Percentiles rank a stretch among this genome's conserved stretches.
Conservation (phyloP, 371 early-diverging fungal species). For the Nosema bombycis region DNA sequence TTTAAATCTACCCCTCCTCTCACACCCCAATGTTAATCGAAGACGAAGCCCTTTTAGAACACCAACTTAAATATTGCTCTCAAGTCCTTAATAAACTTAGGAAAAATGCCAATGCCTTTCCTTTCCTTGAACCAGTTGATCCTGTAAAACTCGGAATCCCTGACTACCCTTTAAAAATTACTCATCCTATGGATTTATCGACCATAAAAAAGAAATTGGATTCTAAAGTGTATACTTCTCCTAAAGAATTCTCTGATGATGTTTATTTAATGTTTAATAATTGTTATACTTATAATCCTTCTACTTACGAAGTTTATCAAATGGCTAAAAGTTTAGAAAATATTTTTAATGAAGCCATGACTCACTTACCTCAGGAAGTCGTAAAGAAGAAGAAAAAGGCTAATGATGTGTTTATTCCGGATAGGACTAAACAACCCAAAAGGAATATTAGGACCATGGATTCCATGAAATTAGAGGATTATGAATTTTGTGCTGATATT, state of each 20-base stretch:
- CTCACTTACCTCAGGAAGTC: constrained; percentile 32
- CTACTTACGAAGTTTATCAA: constrained; percentile 53
- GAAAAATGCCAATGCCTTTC: constrained; percentile 63
- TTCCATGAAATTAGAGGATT: constrained; percentile 56
- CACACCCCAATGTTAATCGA: background rate
- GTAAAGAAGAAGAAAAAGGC: constrained; percentile 39
- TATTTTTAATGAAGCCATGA: constrained; percentile 51
- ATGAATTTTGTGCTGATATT: constrained; percentile 51
- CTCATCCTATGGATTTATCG: constrained; percentile 88
- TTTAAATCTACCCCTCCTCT: no score
- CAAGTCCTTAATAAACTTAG: constrained; percentile 58
- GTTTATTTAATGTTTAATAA: constrained; percentile 68
- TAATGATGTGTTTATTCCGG: background rate
- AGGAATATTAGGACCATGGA: constrained; percentile 29
- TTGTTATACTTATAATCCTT: constrained; percentile 65
- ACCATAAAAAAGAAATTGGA: constrained; percentile 80
- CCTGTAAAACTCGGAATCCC: constrained; percentile 78
- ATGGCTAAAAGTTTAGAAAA: constrained; percentile 58
- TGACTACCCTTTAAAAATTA: constrained; percentile 81
- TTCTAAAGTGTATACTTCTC: constrained; percentile 64
- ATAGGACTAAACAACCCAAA: constrained; percentile 18
- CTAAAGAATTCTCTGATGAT: constrained; percentile 70
- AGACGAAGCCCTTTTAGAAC: constrained; percentile 4
- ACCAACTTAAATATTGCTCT: constrained; percentile 47
- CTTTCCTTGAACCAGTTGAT: constrained; percentile 86